Percentiles rank a stretch among this genome's conserved stretches.
phyloP scores from a whole-genome alignment of 345 rosid species.

The Eucalyptus tenuipes region DNA sequence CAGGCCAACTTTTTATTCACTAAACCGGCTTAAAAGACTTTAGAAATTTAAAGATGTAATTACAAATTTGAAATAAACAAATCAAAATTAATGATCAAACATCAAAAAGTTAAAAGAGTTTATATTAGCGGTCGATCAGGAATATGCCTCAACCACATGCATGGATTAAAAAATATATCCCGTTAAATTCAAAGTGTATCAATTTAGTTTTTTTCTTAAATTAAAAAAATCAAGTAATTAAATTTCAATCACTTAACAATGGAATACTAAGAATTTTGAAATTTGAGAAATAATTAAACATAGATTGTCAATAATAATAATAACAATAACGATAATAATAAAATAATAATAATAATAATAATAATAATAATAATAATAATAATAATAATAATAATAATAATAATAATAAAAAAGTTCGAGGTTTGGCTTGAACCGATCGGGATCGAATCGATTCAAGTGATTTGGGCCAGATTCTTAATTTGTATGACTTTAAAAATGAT shows the following conservation, averaged over 20 bases:
- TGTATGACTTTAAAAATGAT: background rate
- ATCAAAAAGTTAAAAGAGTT: background rate
- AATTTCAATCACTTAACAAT: background rate
- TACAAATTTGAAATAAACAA: background rate
- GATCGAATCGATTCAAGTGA: background rate
- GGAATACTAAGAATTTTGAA: background rate
- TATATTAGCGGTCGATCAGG: background rate
- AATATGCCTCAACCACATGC: background rate
- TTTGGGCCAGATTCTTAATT: background rate
- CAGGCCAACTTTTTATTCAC: background rate
- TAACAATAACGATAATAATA: too few relatives aligned
- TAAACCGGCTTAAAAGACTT: background rate
- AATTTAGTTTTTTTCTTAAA: background rate
- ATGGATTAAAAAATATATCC: background rate
- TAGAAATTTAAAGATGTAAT: background rate
- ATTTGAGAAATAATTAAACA: background rate
- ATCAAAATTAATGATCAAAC: background rate
- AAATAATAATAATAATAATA: too few relatives aligned
- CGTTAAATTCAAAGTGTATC: background rate
- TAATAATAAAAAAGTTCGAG: background rate
- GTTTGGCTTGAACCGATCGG: background rate
- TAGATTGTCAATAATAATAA: background rate
- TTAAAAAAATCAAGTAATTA: background rate
- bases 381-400: too few relatives aligned
- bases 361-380: too few relatives aligned